Conservation (phyloP, 2,329 filamentous ascomycete genomes). For the Plectosphaerella cucumerina region DNA sequence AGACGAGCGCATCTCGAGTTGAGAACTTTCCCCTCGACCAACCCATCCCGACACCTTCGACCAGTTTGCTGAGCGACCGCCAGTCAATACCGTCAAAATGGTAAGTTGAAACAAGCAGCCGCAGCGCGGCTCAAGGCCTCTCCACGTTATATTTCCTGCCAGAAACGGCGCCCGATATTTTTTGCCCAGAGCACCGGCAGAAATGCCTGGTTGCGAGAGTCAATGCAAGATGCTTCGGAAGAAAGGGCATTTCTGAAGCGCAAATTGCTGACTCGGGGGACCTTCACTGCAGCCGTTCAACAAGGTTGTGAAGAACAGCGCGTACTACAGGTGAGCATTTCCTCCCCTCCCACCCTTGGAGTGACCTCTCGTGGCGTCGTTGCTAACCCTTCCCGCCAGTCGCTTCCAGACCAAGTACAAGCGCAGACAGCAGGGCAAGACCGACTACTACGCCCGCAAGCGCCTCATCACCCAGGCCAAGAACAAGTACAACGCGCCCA, state of each 20-base stretch:
- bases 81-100: conserved; percentile 59
- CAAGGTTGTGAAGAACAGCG: conserved; percentile 95
- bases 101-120: conserved; percentile 48
- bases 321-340: conserved; percentile 89
- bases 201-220: conserved; percentile 56
- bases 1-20: neutral
- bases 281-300: conserved; percentile 71
- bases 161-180: neutral
- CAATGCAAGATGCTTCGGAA: conserved; percentile 99
- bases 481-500: conserved; percentile 99
- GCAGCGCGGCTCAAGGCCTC: conserved; percentile 18
- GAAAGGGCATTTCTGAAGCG: conserved; percentile 79
- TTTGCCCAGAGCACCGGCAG: conserved; percentile 23
- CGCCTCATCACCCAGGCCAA: conserved; percentile 99
- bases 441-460: conserved; percentile 99
- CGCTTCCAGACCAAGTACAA: conserved; percentile 99
- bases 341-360: conserved; percentile 1
- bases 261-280: conserved; percentile 98
- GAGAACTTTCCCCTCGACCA: conserved; percentile 8
- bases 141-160: conserved; percentile 20
- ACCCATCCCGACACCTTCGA: conserved; percentile 17
- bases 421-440: conserved; percentile 93
- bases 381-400: conserved; percentile 41
- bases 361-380: conserved; percentile 1
- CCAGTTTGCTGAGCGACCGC: conserved; percentile 12